These are phyloP conservation scores for Populus hybrid DNA, from an alignment of 441 rosid genomes.

Conservation along the genomic window DNA sequence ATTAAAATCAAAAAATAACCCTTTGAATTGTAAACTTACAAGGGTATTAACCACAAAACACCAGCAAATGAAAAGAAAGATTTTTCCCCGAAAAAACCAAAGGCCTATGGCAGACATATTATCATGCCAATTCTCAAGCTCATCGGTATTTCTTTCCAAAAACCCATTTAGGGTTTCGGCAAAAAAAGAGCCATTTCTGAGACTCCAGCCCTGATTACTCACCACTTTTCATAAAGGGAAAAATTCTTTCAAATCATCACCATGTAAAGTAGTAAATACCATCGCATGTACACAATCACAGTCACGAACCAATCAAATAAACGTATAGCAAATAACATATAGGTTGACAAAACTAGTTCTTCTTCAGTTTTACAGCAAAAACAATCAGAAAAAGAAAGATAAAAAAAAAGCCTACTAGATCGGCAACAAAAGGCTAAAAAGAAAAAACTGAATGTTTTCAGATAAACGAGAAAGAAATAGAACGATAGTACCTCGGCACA, in stretches of 20 bases:
- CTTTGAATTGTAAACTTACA: not conserved
- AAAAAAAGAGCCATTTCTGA: constrained; percentile 18
- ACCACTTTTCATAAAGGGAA: not conserved
- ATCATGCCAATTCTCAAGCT: constrained; percentile 24
- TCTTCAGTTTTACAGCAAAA: not conserved
- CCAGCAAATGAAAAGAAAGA: constrained; percentile 2
- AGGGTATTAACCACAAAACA: not conserved
- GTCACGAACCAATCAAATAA: not conserved
- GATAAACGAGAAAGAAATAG: not conserved
- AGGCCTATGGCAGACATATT: constrained; percentile 24
- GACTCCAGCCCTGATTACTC: constrained; percentile 22
- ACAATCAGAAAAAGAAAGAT: not conserved
- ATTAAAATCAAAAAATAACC: too few relatives aligned
- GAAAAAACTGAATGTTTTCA: too few relatives aligned
- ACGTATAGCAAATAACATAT: not conserved
- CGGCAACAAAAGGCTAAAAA: not conserved
- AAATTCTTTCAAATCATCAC: not conserved
- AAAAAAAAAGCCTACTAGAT: not conserved
- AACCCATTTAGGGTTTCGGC: not conserved
- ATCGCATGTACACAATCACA: not conserved
- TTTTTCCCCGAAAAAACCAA: constrained; percentile 17
- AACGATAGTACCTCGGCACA: not conserved
- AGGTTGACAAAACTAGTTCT: not conserved
- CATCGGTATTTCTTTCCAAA: constrained; percentile 12
- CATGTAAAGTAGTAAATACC: not conserved